These are phyloP conservation scores for Tolypocladium endophyticum DNA, from an alignment of 2,329 filamentous ascomycete species.

Conservation along the genomic window DNA sequence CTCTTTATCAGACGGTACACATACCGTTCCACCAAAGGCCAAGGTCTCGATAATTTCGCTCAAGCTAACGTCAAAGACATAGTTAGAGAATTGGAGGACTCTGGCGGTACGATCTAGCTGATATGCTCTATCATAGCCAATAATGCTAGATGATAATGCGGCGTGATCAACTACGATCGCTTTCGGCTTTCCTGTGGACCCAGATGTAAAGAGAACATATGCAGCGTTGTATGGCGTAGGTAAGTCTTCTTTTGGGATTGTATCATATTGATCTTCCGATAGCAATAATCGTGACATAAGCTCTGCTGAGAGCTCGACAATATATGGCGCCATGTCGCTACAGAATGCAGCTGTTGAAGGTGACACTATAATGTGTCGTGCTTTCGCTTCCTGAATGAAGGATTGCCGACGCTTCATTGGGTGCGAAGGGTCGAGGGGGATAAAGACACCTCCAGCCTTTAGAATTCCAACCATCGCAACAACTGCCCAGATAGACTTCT, in stretches of 20 bases:
- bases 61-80: slow-evolving; percentile 5
- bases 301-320: too few species aligned
- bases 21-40: slow-evolving; percentile 1
- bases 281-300: not conserved
- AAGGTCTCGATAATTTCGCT: slow-evolving; percentile 4
- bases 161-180: not conserved
- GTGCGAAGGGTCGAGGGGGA: not conserved
- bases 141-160: not conserved
- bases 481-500: slow-evolving; percentile 3
- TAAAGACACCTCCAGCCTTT: slow-evolving; percentile 6
- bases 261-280: not conserved
- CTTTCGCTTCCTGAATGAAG: not conserved
- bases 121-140: not conserved
- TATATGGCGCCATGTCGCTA: not conserved
- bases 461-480: slow-evolving; percentile 6
- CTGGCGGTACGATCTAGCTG: not conserved
- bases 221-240: slow-evolving; percentile 2
- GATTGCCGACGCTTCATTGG: not conserved
- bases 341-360: not conserved
- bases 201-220: slow-evolving; percentile 8
- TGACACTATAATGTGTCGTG: not conserved
- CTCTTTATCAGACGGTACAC: slow-evolving; percentile 3
- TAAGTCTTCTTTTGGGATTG: too few species aligned
- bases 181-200: not conserved
- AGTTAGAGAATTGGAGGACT: slow-evolving; percentile 3